Conservation (phyloP, 805 yeast genomes). For the Huiozyma naganishii region DNA sequence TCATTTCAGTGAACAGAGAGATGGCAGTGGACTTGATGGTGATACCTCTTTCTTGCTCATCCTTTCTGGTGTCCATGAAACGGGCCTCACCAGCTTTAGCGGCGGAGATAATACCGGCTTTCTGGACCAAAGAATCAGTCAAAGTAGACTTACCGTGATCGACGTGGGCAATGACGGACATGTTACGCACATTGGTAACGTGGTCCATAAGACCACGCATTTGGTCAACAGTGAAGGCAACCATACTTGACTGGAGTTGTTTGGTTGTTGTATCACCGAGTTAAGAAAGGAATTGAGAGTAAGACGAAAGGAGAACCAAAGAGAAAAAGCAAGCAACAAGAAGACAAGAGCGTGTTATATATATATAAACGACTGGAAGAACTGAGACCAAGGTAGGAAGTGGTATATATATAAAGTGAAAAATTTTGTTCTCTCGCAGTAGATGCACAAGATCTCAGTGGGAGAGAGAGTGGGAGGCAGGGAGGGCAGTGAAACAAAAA, state of each 20-base stretch:
- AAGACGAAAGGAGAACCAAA: not conserved
- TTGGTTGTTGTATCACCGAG: slow-evolving; percentile 2
- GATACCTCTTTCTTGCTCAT: slow-evolving; percentile 99
- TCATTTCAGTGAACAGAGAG: slow-evolving; percentile 83
- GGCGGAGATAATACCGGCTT: slow-evolving; percentile 99
- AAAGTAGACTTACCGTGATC: slow-evolving; percentile 99
- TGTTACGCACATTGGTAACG: slow-evolving; percentile 99
- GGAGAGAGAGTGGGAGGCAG: no score
- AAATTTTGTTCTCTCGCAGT: no score
- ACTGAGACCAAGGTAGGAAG: not conserved
- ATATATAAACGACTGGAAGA: not conserved
- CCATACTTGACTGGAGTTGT: slow-evolving; percentile 17
- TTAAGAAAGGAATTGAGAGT: not conserved
- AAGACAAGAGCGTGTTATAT: not conserved
- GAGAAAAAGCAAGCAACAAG: not conserved
- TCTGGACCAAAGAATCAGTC: slow-evolving; percentile 98
- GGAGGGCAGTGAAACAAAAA: no score
- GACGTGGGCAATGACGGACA: slow-evolving; percentile 99
- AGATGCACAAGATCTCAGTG: no score
- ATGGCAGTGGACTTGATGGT: slow-evolving; percentile 98
- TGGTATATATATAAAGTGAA: no score
- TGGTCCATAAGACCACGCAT: slow-evolving; percentile 99
- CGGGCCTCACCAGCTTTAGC: slow-evolving; percentile 99
- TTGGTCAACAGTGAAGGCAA: slow-evolving; percentile 64
- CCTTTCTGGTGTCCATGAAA: slow-evolving; percentile 99